A percentile compares a stretch with the other conserved stretches of the same genome.
Conservation (phyloP, 441 rosid species). For the Iberis amara region DNA sequence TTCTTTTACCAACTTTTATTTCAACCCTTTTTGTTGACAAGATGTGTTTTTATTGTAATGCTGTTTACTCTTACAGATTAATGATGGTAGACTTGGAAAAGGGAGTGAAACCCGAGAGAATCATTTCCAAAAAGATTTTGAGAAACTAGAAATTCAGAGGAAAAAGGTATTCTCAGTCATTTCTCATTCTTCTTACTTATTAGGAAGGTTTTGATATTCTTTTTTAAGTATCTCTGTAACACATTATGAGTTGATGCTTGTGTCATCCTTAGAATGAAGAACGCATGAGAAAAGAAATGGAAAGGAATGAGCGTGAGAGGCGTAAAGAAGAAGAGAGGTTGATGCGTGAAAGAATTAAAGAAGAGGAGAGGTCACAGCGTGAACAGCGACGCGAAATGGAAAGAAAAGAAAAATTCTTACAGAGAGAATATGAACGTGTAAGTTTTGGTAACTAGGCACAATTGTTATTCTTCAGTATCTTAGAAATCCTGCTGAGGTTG, state of each 20-base stretch:
- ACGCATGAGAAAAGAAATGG: slow-evolving; percentile 79
- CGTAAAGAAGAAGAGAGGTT: slow-evolving; percentile 92
- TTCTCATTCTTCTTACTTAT: background rate
- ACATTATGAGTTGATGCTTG: slow-evolving; percentile 22
- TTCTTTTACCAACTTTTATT: slow-evolving; percentile 18
- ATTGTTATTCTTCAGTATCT: background rate
- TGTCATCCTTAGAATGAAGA: slow-evolving; percentile 66
- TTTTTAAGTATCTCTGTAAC: slow-evolving; percentile 16
- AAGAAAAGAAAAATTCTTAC: slow-evolving; percentile 85
- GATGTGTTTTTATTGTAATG: slow-evolving; percentile 16
- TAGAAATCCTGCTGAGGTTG: slow-evolving; percentile 1
- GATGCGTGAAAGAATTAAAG: slow-evolving; percentile 89
- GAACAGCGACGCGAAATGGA: slow-evolving; percentile 93
- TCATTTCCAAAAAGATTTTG: slow-evolving; percentile 70
- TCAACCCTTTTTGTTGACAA: slow-evolving; percentile 8
- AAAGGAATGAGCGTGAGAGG: slow-evolving; percentile 89
- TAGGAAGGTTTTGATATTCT: slow-evolving; percentile 1
- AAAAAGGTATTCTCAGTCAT: slow-evolving; percentile 51
- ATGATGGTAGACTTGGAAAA: slow-evolving; percentile 63
- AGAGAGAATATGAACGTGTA: slow-evolving; percentile 73
- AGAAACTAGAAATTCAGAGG: slow-evolving; percentile 65
- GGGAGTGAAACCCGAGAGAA: slow-evolving; percentile 71
- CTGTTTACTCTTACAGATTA: slow-evolving; percentile 39
- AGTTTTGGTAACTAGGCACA: slow-evolving; percentile 26
- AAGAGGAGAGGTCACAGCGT: slow-evolving; percentile 77